phyloP scores from a whole-genome alignment of 2,329 filamentous ascomycete species.

The Laburnicola sp. region DNA sequence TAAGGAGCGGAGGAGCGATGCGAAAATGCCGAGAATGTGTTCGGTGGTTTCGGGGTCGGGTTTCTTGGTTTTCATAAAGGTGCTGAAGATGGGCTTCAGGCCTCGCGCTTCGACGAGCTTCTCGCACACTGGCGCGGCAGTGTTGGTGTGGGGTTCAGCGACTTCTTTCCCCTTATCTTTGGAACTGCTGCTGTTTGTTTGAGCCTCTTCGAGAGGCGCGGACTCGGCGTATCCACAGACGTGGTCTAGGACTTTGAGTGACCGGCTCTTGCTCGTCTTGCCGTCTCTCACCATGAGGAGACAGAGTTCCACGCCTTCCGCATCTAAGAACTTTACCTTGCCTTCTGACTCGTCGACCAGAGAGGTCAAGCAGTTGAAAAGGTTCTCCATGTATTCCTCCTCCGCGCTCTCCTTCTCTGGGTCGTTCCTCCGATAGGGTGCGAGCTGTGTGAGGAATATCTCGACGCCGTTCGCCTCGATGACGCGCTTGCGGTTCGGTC shows the following conservation, averaged over 20 bases:
- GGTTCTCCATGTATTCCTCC: slow-evolving; percentile 91
- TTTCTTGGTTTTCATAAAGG: slow-evolving; percentile 87
- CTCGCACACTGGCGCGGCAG: slow-evolving; percentile 68
- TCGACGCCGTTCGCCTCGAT: slow-evolving; percentile 73
- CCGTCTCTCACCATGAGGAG: slow-evolving; percentile 91
- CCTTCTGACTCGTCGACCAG: slow-evolving; percentile 74
- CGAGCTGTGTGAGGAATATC: slow-evolving; percentile 76
- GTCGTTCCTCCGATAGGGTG: slow-evolving; percentile 82
- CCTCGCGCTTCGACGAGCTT: slow-evolving; percentile 80
- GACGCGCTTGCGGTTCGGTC: slow-evolving; percentile 65
- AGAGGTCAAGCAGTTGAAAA: slow-evolving; percentile 85
- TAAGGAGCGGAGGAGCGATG: slow-evolving; percentile 76
- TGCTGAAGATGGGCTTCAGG: slow-evolving; percentile 79
- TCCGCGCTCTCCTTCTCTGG: slow-evolving; percentile 84
- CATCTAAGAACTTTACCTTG: slow-evolving; percentile 80
- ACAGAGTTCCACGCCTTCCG: slow-evolving; percentile 87
- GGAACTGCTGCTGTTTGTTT: slow-evolving; percentile 23
- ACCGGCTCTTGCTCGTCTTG: slow-evolving; percentile 76
- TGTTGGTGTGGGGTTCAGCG: slow-evolving; percentile 16
- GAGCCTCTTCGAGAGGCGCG: slow-evolving; percentile 11
- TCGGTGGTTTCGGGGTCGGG: slow-evolving; percentile 69
- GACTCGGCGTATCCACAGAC: slow-evolving; percentile 62
- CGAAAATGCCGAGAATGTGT: slow-evolving; percentile 83
- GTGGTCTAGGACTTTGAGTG: slow-evolving; percentile 83
- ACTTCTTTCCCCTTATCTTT: slow-evolving; percentile 19